A percentile compares a stretch with the other conserved stretches of the same genome.
phyloP scores from a whole-genome alignment of 2,329 filamentous ascomycete genomes.

The Fusarium heterosporum region DNA sequence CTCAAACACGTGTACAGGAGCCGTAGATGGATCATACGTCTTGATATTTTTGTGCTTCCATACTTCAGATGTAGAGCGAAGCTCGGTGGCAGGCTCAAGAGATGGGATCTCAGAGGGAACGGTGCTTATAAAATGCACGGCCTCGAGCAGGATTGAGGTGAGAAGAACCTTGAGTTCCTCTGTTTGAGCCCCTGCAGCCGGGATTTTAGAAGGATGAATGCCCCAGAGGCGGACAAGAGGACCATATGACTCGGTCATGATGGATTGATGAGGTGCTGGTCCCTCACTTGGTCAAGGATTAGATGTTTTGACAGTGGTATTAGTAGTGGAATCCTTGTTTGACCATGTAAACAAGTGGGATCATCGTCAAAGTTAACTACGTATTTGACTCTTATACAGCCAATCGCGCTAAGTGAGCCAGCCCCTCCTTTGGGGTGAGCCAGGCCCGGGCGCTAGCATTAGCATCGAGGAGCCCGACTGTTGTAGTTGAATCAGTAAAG shows the following conservation, averaged over 20 bases:
- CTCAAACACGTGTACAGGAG: constrained; percentile 65
- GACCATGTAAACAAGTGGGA: neutral
- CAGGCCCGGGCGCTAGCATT: too few species aligned
- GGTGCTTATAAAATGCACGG: constrained; percentile 67
- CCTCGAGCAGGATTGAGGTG: constrained; percentile 66
- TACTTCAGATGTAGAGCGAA: constrained; percentile 32
- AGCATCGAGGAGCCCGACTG: too few species aligned
- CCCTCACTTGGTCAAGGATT: constrained; percentile 3
- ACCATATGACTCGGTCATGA: constrained; percentile 50
- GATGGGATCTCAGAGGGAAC: constrained; percentile 57
- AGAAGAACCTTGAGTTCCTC: constrained; percentile 65
- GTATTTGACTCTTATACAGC: too few species aligned
- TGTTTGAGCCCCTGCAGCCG: constrained; percentile 52
- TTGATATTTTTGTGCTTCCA: constrained; percentile 67
- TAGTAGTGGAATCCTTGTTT: neutral
- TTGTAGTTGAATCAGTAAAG: too few species aligned
- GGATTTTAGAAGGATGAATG: constrained; percentile 61
- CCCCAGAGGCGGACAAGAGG: constrained; percentile 67
- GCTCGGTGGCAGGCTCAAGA: constrained; percentile 36
- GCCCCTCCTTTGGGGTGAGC: too few species aligned
- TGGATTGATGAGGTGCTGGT: constrained; percentile 9
- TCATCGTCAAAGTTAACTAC: neutral
- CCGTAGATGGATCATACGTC: constrained; percentile 60
- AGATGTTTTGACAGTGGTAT: constrained; percentile 4
- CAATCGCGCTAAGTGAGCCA: too few species aligned